phyloP scores from a whole-genome alignment of 495 filamentous ascomycete genomes.

The Copromyces sp. region DNA sequence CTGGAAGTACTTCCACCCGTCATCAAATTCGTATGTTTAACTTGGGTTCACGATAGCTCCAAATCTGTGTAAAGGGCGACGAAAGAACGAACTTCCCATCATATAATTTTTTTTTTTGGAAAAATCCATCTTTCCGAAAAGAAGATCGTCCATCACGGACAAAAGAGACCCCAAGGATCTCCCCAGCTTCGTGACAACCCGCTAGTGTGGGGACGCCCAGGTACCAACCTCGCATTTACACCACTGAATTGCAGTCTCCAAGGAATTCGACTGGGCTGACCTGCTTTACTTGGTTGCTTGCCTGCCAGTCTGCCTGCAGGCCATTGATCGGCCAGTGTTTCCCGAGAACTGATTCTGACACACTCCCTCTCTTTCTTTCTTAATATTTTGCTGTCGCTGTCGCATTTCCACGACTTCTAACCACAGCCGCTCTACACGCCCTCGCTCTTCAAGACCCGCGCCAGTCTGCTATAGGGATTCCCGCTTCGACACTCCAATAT shows the following conservation, averaged over 20 bases:
- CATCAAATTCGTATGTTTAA: not conserved
- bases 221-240: not conserved
- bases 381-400: not conserved
- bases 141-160: not conserved
- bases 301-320: not conserved
- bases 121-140: not conserved
- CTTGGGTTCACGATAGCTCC: not conserved
- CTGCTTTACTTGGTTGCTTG: not conserved
- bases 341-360: not conserved
- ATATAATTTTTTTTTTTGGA: not conserved
- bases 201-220: not conserved
- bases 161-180: not conserved
- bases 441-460: not conserved
- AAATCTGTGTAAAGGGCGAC: not conserved
- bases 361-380: not conserved
- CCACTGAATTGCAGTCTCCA: not conserved
- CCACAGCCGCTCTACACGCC: not conserved
- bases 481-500: constrained; percentile 15
- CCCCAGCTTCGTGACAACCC: not conserved
- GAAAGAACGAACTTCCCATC: not conserved
- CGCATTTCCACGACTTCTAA: not conserved
- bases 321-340: not conserved
- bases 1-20: not conserved
- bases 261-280: not conserved
- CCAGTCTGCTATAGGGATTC: not conserved